Percentiles rank a stretch among this genome's conserved stretches.
Evolutionary conservation across 768 basidiomycete genomes (phyloP).

Genomic region (Ramaria rubella): DNA sequence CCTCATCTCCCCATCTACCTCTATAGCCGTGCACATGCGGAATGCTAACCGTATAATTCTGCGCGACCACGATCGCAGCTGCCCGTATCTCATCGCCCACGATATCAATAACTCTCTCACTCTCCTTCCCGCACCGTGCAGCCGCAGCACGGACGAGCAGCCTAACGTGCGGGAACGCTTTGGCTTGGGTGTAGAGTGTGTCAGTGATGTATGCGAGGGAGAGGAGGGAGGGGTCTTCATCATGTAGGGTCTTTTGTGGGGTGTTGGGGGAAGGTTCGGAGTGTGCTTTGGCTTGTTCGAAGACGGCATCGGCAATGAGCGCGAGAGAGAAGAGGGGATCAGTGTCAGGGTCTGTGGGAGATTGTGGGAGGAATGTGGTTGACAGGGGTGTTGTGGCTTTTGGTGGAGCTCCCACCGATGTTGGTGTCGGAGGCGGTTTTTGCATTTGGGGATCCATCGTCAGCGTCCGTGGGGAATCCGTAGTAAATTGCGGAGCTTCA

Average conservation of each 20-base stretch:
- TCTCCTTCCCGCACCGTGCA: neutral
- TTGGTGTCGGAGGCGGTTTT: neutral
- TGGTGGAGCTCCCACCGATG: neutral
- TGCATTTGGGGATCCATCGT: neutral
- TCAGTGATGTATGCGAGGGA: neutral
- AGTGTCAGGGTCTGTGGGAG: neutral
- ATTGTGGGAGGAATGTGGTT: neutral
- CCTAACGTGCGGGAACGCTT: neutral
- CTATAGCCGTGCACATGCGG: neutral
- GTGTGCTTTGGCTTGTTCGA: neutral
- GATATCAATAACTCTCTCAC: neutral
- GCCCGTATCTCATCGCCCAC: slow-evolving; percentile 1
- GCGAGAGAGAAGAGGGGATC: neutral
- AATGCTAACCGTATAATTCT: neutral
- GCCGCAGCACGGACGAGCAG: neutral
- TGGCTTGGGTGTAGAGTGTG: neutral
- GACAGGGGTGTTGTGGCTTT: too few relatives aligned
- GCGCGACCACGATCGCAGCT: neutral
- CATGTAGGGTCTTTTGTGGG: neutral
- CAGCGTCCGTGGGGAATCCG: too few relatives aligned
- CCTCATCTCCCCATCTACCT: neutral
- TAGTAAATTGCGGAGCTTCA: too few relatives aligned
- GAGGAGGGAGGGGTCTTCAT: slow-evolving; percentile 1
- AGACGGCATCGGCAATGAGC: neutral
- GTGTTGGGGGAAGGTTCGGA: neutral